Evolutionary conservation across 2,329 filamentous ascomycete species (phyloP), one percentile per base, ranked within the genome.

Genomic region (Pseudophaeomoniella oleicola): DNA sequence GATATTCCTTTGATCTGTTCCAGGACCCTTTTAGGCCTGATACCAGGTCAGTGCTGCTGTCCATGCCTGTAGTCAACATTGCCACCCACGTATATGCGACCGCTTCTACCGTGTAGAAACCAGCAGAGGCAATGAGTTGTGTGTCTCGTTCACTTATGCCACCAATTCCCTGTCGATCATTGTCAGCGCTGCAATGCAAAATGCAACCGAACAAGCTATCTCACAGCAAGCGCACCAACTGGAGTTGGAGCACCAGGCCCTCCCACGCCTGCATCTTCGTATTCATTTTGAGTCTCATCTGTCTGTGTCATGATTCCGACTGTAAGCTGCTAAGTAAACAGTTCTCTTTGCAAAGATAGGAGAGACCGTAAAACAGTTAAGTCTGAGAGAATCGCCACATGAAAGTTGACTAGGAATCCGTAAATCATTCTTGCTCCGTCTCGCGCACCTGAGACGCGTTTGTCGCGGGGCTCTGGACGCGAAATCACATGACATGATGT

Each of bases 1-100:
- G 90, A 98, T 19, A 98, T 94, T 39, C 90, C 90, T 58, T 96
- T 98, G 60, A 98, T 88, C 56, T 92, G 85, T 58, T 98, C 88
- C 13, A 98, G 64, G 39, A 80, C 66, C 51, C 88, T 75, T 48
- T 71, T 72, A 14, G 76, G 75, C 37, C 73, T 78, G 39, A 34
- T n/a, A 14, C 16, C 19, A 5, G 17, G 39, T 32, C 16, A 33
- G 43, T 18, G 41, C 30, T 33, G 19, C 30, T 30, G 30, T 35
- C 11, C 15, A 31, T 12, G 9, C n/a, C 27, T 14, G 31, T 16
- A 31, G 15, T 19, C 4, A 38, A 11, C 17, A 29, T 16, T 36
- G 13, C 40, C 30, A 52, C 69, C 37, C 72, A 81, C 55, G 90
- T 96, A 55, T 98, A 98, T 35, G 90, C 90, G 42, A 98, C 81